Evolutionary conservation across 129 eudicot genomes (phyloP).

Genomic region (Pulicaria dysenterica): DNA sequence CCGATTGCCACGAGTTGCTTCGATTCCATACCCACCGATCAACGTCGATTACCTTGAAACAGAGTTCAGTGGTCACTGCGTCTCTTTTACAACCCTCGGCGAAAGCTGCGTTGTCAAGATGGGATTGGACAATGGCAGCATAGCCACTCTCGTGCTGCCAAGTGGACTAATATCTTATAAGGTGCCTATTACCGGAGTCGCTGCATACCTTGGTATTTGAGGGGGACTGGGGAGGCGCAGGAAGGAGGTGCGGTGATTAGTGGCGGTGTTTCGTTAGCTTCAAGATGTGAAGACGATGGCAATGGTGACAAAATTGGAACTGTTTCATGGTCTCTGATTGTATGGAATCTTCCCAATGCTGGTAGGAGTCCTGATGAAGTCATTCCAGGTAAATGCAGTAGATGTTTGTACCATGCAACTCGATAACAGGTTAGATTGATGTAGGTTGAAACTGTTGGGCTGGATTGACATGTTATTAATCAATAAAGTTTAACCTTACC

Average conservation of each 20-base stretch:
- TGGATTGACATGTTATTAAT: no score
- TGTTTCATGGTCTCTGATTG: slow-evolving; percentile 54
- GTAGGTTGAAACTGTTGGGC: no score
- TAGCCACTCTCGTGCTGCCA: slow-evolving; percentile 77
- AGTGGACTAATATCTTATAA: slow-evolving; percentile 80
- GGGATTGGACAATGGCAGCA: slow-evolving; percentile 65
- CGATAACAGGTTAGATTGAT: no score
- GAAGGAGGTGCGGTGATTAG: slow-evolving; percentile 58
- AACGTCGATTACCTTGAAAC: slow-evolving; percentile 57
- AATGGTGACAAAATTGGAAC: slow-evolving; percentile 34
- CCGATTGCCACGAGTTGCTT: slow-evolving; percentile 45
- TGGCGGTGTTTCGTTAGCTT: slow-evolving; percentile 76
- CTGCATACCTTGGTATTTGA: slow-evolving; percentile 68
- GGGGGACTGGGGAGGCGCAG: slow-evolving; percentile 38
- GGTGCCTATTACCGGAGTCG: slow-evolving; percentile 66
- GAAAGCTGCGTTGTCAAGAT: slow-evolving; percentile 63
- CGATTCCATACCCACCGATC: slow-evolving; percentile 50
- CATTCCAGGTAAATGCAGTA: slow-evolving; percentile 56
- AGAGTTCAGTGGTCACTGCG: slow-evolving; percentile 66
- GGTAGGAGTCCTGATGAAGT: slow-evolving; percentile 60
- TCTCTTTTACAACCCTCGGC: slow-evolving; percentile 50
- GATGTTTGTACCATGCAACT: no score
- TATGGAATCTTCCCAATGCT: slow-evolving; percentile 62
- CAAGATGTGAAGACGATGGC: slow-evolving; percentile 33
- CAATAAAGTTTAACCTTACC: no score